Percentiles rank a stretch among this genome's conserved stretches.
phyloP scores from a whole-genome alignment of 192 early-diverging fungal genomes.

The Pilaira anomala region DNA sequence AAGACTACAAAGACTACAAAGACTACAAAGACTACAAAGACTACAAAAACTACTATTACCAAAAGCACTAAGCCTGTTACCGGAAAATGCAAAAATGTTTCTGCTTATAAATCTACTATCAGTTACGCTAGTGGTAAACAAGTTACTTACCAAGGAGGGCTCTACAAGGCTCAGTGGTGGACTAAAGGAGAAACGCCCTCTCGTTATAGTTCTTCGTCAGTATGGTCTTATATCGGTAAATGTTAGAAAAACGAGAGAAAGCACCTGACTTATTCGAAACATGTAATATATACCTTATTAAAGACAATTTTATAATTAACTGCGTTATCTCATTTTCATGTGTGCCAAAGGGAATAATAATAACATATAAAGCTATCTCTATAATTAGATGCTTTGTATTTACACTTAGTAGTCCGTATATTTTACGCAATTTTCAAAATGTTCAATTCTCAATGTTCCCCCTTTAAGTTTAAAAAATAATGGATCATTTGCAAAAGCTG shows the following conservation, averaged over 20 bases:
- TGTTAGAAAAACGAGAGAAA: conserved; percentile 9
- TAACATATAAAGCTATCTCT: too few relatives aligned
- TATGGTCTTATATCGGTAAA: neutral
- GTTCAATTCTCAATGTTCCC: too few relatives aligned
- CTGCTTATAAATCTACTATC: conserved; percentile 25
- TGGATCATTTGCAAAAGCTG: too few relatives aligned
- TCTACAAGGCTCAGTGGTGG: conserved; percentile 45
- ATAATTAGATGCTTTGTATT: too few relatives aligned
- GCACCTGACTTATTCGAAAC: too few relatives aligned
- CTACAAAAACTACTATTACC: conserved; percentile 14
- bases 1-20: conserved; percentile 12
- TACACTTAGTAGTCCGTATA: too few relatives aligned
- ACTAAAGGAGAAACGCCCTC: conserved; percentile 38
- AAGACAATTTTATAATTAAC: too few relatives aligned
- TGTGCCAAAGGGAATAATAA: too few relatives aligned
- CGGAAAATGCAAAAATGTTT: conserved; percentile 26
- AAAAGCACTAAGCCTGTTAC: neutral
- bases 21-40: neutral
- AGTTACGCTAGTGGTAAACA: conserved; percentile 34
- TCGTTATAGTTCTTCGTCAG: neutral
- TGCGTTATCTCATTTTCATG: too few relatives aligned
- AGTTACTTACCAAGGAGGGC: conserved; percentile 39
- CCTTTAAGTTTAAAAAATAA: too few relatives aligned
- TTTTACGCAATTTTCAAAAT: too few relatives aligned
- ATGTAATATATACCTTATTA: too few relatives aligned